Percentiles rank a stretch among this genome's conserved stretches.
These are phyloP conservation scores for Prunella vulgaris DNA, from an alignment of 257 asterid genomes.

Conservation along the genomic window DNA sequence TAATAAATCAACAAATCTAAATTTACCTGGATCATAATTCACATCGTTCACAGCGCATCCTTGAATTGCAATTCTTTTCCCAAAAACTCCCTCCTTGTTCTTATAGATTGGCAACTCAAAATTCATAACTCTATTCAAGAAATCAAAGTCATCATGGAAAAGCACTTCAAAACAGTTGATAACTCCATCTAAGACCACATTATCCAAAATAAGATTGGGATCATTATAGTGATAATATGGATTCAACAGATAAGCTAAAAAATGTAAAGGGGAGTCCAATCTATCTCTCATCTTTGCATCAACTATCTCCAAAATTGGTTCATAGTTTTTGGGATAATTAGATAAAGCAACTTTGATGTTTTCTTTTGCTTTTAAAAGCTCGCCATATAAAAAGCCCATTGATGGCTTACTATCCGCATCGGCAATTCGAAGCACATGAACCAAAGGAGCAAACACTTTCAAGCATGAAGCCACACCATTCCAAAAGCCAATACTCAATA, in stretches of 20 bases:
- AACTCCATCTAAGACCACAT: not conserved
- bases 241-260: constrained; percentile 11
- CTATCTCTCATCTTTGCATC: not conserved
- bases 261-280: not conserved
- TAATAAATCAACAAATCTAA: no score
- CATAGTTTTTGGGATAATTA: not conserved
- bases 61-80: not conserved
- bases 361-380: not conserved
- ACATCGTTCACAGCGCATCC: not conserved
- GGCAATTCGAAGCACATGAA: no score
- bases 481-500: not conserved
- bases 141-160: not conserved
- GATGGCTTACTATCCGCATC: no score
- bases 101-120: not conserved
- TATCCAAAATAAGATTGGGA: not conserved
- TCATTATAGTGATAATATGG: not conserved
- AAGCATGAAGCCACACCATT: not conserved
- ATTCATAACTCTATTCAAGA: not conserved
- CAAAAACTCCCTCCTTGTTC: not conserved
- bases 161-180: no score
- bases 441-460: no score
- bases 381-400: no score
- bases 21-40: not conserved
- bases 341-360: not conserved
- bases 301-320: not conserved